These are phyloP conservation scores for Fusarium bulbicola DNA, from an alignment of 2,329 filamentous ascomycete species.

Conservation along the genomic window DNA sequence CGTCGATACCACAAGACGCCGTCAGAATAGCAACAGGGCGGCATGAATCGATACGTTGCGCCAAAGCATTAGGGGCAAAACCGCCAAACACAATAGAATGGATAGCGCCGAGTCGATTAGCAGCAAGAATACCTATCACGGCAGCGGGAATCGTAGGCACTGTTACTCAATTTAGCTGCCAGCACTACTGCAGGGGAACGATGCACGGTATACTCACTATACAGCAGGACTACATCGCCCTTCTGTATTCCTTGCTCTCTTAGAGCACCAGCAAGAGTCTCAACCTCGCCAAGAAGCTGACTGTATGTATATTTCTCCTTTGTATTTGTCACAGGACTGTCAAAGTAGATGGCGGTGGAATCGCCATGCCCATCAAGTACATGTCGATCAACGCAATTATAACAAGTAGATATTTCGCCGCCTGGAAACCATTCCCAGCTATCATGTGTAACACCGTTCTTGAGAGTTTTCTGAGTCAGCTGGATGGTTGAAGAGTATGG, in stretches of 20 bases:
- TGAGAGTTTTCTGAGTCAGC: constrained; percentile 69
- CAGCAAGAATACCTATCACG: constrained; percentile 85
- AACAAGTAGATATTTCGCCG: constrained; percentile 89
- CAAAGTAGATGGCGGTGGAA: constrained; percentile 81
- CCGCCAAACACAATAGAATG: constrained; percentile 95
- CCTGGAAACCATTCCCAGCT: constrained; percentile 92
- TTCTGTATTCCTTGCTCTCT: constrained; percentile 82
- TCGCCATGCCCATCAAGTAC: constrained; percentile 82
- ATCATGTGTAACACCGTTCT: constrained; percentile 69
- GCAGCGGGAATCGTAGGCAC: constrained; percentile 97
- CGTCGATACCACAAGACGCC: constrained; percentile 92
- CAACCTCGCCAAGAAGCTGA: constrained; percentile 80
- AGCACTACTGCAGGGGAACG: background rate
- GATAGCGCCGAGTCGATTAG: constrained; percentile 82
- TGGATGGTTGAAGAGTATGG: constrained; percentile 71
- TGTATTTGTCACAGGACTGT: constrained; percentile 81
- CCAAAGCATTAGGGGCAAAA: constrained; percentile 82
- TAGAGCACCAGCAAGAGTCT: constrained; percentile 82
- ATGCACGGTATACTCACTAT: constrained; percentile 69
- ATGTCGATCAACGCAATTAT: constrained; percentile 91
- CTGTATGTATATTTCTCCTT: constrained; percentile 80
- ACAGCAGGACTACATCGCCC: constrained; percentile 89
- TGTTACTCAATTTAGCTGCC: constrained; percentile 46
- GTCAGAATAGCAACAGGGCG: constrained; percentile 81
- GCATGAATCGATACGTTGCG: constrained; percentile 88